phyloP scores from a whole-genome alignment of 345 rosid species.

The Dipteronia sinensis region DNA sequence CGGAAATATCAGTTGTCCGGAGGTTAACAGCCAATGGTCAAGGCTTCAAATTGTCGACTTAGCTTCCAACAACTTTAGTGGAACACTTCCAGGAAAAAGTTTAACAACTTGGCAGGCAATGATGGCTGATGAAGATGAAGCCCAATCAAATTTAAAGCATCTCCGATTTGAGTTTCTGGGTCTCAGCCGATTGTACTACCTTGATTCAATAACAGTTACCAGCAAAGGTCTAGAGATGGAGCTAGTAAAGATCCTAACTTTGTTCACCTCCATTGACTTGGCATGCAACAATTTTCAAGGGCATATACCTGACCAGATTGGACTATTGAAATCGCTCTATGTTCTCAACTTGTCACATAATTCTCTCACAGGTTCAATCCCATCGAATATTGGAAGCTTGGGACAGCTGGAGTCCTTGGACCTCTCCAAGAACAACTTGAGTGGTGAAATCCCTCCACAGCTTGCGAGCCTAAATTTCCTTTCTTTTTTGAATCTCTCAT shows the following conservation, averaged over 20 bases:
- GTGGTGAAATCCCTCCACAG: conserved; percentile 27
- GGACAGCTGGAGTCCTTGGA: conserved; percentile 37
- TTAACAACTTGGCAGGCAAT: conserved; percentile 39
- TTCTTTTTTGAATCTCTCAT: conserved; percentile 37
- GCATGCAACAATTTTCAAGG: conserved; percentile 35
- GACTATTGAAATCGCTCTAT: conserved; percentile 23
- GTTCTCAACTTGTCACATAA: conserved; percentile 40
- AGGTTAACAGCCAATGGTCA: conserved; percentile 3
- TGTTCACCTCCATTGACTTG: conserved; percentile 45
- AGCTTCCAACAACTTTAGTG: conserved; percentile 40
- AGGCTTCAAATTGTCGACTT: conserved; percentile 46
- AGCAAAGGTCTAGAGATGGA: conserved; percentile 44
- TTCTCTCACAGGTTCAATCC: conserved; percentile 27
- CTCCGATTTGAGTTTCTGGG: conserved; percentile 21
- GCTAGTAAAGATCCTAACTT: conserved; percentile 42
- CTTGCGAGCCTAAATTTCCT: conserved; percentile 36
- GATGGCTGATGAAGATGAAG: conserved; percentile 22
- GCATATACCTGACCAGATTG: conserved; percentile 28
- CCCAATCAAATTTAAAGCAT: conserved; percentile 7
- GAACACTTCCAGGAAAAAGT: conserved; percentile 8
- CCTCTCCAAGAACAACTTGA: conserved; percentile 30
- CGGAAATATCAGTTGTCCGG: conserved; percentile 19
- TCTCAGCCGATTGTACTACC: conserved; percentile 23
- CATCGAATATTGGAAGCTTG: conserved; percentile 31
- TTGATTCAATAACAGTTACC: conserved; percentile 43